Percentiles rank a stretch among this genome's conserved stretches.
Evolutionary conservation across 2,329 filamentous ascomycete species (phyloP).

Genomic region (Neofusicoccum ribis): DNA sequence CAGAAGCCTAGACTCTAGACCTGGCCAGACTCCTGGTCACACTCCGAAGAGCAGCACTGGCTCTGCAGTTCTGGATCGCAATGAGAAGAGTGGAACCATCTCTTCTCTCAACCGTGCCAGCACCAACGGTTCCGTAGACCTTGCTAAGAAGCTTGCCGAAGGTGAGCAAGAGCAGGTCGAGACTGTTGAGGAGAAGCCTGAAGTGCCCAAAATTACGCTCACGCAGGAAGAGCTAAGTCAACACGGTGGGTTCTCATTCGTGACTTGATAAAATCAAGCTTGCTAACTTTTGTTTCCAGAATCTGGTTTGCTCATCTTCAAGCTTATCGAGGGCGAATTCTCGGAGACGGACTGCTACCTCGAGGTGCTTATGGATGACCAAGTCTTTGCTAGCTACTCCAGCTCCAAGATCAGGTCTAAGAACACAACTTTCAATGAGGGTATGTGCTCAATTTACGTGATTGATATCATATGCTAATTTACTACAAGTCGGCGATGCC

Average conservation of each 20-base stretch:
- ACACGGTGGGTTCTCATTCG: constrained; percentile 58
- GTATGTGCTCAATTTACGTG: constrained; percentile 38
- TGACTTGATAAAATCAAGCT: neutral
- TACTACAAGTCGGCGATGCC: constrained; percentile 70
- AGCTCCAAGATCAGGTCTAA: constrained; percentile 73
- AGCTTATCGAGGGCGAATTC: constrained; percentile 85
- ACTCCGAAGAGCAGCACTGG: constrained; percentile 13
- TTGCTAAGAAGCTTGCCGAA: constrained; percentile 48
- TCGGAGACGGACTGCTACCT: constrained; percentile 73
- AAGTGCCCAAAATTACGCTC: constrained; percentile 74
- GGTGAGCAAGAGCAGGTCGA: constrained; percentile 49
- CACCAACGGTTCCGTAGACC: constrained; percentile 39
- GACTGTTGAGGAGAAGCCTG: constrained; percentile 52
- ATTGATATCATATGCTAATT: constrained; percentile 26
- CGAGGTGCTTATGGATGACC: constrained; percentile 91
- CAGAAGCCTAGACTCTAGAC: constrained; percentile 16
- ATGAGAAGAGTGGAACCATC: constrained; percentile 43
- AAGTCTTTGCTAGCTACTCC: constrained; percentile 84
- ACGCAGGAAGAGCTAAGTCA: constrained; percentile 76
- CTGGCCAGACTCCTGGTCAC: constrained; percentile 22
- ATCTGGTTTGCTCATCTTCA: constrained; percentile 91
- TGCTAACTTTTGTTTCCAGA: constrained; percentile 55
- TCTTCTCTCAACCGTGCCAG: constrained; percentile 38
- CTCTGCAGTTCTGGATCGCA: constrained; percentile 18
- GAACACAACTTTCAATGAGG: constrained; percentile 78